Percentiles rank a stretch among this genome's conserved stretches.
phyloP scores from a whole-genome alignment of 495 filamentous ascomycete species.

The Gamarada debralockiae region DNA sequence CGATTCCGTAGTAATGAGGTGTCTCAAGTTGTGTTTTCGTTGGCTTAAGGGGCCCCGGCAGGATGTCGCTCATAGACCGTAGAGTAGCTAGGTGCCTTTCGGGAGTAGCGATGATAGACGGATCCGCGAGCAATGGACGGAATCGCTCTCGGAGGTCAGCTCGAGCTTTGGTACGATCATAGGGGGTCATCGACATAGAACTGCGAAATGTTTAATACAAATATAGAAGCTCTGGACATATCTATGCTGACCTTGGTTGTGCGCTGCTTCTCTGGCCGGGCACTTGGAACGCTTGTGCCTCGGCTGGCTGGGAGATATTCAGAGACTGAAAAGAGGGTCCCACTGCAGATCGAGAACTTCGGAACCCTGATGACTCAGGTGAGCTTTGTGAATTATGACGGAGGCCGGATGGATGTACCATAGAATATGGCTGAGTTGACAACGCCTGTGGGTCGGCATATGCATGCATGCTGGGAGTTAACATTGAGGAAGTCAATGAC shows the following conservation, averaged over 20 bases:
- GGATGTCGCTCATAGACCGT: slow-evolving; percentile 19
- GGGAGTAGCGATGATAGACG: slow-evolving; percentile 13
- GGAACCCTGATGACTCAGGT: slow-evolving; percentile 30
- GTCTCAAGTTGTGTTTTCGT: slow-evolving; percentile 34
- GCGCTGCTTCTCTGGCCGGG: slow-evolving; percentile 3
- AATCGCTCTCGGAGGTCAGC: slow-evolving; percentile 22
- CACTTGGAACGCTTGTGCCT: slow-evolving; percentile 2
- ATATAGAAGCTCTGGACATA: background rate
- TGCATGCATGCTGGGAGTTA: slow-evolving; percentile 20
- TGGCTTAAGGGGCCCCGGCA: slow-evolving; percentile 28
- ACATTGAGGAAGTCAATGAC: slow-evolving; percentile 26
- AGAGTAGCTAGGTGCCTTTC: slow-evolving; percentile 28
- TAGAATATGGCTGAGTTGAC: slow-evolving; percentile 27
- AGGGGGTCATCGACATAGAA: slow-evolving; percentile 22
- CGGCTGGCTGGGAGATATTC: slow-evolving; percentile 20
- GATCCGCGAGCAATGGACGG: slow-evolving; percentile 17
- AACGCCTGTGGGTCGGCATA: slow-evolving; percentile 22
- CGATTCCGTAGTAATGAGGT: slow-evolving; percentile 37
- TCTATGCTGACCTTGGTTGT: slow-evolving; percentile 7
- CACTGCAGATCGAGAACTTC: slow-evolving; percentile 28
- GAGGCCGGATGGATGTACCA: slow-evolving; percentile 28
- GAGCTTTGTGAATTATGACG: slow-evolving; percentile 29
- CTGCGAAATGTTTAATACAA: slow-evolving; percentile 10
- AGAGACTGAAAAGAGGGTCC: slow-evolving; percentile 28
- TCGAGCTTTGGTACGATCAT: slow-evolving; percentile 25